phyloP scores from a whole-genome alignment of 2,329 filamentous ascomycete genomes.

The Trichoderma simmonsii region DNA sequence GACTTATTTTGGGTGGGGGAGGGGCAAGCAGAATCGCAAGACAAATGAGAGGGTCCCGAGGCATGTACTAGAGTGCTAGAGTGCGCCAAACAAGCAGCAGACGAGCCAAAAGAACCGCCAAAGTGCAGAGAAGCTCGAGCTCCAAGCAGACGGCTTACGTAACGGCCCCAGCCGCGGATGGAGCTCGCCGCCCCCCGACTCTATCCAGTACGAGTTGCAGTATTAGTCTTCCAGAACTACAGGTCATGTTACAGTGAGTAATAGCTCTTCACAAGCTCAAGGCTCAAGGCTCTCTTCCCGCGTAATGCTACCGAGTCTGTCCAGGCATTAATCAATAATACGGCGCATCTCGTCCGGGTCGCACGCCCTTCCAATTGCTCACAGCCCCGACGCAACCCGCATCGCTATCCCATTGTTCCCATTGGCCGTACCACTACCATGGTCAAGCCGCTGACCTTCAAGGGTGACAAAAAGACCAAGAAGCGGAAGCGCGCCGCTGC shows the following conservation, averaged over 20 bases:
- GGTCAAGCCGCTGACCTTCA: conserved; percentile 91
- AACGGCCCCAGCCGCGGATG: conserved; percentile 25
- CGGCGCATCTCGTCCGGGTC: background rate
- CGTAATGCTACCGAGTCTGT: background rate
- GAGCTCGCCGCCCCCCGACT: conserved; percentile 35
- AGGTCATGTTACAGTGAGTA: background rate
- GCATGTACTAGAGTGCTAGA: background rate
- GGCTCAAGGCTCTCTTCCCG: background rate
- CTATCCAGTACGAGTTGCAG: too few relatives aligned
- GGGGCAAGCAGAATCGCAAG: background rate
- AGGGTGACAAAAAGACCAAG: conserved; percentile 93
- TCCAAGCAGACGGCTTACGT: conserved; percentile 24
- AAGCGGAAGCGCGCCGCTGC: conserved; percentile 75
- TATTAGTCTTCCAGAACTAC: too few relatives aligned
- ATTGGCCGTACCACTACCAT: conserved; percentile 56
- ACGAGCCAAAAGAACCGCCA: background rate
- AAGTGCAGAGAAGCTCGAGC: background rate
- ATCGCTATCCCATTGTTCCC: background rate
- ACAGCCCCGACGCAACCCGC: conserved; percentile 15
- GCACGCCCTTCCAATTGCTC: background rate
- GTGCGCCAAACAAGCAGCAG: background rate
- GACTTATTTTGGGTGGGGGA: background rate
- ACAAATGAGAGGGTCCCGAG: background rate
- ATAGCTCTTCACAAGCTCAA: background rate
- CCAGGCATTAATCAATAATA: background rate